Evolutionary conservation across 345 rosid genomes (phyloP).

Genomic region (Euphorbia lathyris): DNA sequence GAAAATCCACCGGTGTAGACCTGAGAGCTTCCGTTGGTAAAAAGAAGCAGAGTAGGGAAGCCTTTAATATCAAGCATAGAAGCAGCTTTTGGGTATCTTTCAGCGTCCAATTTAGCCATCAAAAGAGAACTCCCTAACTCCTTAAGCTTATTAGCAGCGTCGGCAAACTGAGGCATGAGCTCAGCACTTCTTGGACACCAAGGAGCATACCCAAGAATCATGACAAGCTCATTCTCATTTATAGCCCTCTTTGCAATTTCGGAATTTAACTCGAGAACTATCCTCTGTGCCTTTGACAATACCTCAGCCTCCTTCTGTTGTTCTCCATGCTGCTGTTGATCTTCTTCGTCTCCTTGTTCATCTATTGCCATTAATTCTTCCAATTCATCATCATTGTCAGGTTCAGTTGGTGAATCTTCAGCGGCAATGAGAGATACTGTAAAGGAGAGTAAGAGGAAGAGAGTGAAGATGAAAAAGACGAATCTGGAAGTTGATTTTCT

Average conservation of each 20-base stretch:
- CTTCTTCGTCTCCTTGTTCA: constrained; percentile 41
- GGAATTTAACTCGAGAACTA: constrained; percentile 61
- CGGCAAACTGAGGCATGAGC: constrained; percentile 80
- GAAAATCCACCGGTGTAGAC: constrained; percentile 70
- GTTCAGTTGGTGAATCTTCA: constrained; percentile 10
- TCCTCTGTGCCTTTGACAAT: constrained; percentile 70
- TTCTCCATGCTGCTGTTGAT: constrained; percentile 23
- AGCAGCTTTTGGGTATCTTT: constrained; percentile 65
- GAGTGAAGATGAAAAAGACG: constrained; percentile 35
- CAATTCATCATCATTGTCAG: constrained; percentile 33
- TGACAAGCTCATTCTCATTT: constrained; percentile 54
- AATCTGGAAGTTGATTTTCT: constrained; percentile 44
- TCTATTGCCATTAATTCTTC: constrained; percentile 67
- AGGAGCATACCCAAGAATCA: constrained; percentile 84
- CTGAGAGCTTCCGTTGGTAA: constrained; percentile 66
- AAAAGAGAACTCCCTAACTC: constrained; percentile 54
- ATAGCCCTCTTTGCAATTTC: constrained; percentile 50
- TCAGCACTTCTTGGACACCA: constrained; percentile 91
- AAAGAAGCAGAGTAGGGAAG: constrained; percentile 76
- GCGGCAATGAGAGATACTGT: constrained; percentile 30
- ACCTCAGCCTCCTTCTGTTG: constrained; percentile 63
- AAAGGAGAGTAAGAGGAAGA: constrained; percentile 38
- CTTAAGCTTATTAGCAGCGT: constrained; percentile 71
- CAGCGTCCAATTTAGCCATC: constrained; percentile 88
- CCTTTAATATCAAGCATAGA: constrained; percentile 62